Evolutionary conservation across 73 alveolate genomes (phyloP), one percentile per base, ranked within the genome.

Genomic region (Paramecium bursaria): DNA sequence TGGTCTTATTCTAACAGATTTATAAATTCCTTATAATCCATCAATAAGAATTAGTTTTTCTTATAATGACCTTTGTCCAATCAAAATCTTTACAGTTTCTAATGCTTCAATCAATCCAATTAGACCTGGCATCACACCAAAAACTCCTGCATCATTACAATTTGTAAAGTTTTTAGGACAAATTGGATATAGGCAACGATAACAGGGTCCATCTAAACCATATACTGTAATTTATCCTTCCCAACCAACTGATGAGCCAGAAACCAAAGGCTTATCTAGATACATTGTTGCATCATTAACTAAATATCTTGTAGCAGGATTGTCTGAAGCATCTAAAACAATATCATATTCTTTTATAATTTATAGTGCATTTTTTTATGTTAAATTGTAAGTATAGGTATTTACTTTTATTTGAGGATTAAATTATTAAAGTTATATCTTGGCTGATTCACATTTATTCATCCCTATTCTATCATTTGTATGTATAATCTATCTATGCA

Each of bases 321-420:
- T 95, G 73, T 95, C 99, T 39, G 95, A 86, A 27, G 98, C 96
- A 92, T 95, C 99, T 88, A 95, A 94, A 25, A 95, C 90, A 3
- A 95, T 86, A 86, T 95, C 99, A 90, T 94, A 95, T 51, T 94
- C 88, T 52, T 88, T 39, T 11, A 94, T 86, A 50, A 95, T 33
- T 26, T 90, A 94, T 51, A 85, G 30, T 44, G 94, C 97, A 86
- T 95, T 95, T 74, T 92, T 90, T 77, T 87, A 86, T 31, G 96
- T 88, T 27, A 93, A 42, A 49, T 88, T 86, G 26, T 92, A 80
- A 44, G 90, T 87, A 44, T 86, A 75, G 19, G 96, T 88, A 48
- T 82, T 88, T 3, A 95, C 97, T 46, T 94, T 90, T 14, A 90
- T 87, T 27, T 86, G 52, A 48, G 95, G 97, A 75, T 95, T 95